A percentile compares a stretch with the other conserved stretches of the same genome.
Evolutionary conservation across 208 protist genomes (phyloP).

Genomic region (Acanthamoeba culbertsoni): DNA sequence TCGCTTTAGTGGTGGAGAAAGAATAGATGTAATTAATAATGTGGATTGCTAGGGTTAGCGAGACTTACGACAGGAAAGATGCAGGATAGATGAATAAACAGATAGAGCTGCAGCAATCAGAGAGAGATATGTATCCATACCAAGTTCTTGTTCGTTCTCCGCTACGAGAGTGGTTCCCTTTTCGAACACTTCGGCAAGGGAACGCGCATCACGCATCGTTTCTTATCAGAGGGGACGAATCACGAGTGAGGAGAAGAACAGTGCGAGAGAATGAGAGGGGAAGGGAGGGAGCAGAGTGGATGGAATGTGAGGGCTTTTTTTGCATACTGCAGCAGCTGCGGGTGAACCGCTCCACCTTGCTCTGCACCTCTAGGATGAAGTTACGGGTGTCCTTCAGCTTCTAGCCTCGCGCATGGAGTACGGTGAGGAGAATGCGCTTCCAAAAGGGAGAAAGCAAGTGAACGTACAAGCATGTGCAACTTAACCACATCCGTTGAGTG

Average conservation of each 20-base stretch:
- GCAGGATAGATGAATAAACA: not conserved
- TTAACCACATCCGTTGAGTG: not conserved
- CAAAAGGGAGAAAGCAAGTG: not conserved
- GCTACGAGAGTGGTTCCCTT: not conserved
- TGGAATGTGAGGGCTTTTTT: no score
- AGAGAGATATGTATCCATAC: no score
- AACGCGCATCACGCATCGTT: not conserved
- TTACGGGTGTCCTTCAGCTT: slow-evolving; percentile 56
- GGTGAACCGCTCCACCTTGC: not conserved
- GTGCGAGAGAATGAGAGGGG: not conserved
- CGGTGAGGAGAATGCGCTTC: not conserved
- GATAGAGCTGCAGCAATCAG: not conserved
- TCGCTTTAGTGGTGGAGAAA: not conserved
- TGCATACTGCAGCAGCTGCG: slow-evolving; percentile 15
- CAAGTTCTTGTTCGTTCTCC: slow-evolving; percentile 32
- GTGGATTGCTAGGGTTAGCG: no score
- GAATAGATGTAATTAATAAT: no score
- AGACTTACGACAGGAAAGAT: no score
- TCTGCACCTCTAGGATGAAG: slow-evolving; percentile 50
- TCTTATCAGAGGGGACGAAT: not conserved
- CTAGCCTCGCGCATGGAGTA: not conserved
- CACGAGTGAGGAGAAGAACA: not conserved
- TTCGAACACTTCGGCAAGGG: slow-evolving; percentile 9
- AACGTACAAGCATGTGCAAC: not conserved
- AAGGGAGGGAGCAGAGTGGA: not conserved